A percentile compares a stretch with the other conserved stretches of the same genome.
Evolutionary conservation across 257 asterid genomes (phyloP).

Genomic region (Apocynum venetum): DNA sequence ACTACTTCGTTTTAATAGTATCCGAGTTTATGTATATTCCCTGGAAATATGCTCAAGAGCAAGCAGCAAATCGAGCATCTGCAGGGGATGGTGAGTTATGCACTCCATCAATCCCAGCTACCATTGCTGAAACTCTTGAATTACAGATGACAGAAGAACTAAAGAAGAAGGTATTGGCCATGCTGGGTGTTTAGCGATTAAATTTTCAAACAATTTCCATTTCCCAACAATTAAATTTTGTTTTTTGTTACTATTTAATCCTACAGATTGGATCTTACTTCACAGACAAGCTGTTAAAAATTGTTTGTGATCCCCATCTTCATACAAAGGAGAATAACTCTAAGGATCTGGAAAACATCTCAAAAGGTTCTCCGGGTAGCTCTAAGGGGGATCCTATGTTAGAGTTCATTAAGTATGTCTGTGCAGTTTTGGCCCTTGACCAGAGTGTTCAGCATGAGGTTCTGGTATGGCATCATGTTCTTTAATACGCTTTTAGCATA

Average conservation of each 20-base stretch:
- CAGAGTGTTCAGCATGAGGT: constrained; percentile 92
- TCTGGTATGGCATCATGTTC: constrained; percentile 53
- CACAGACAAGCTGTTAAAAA: constrained; percentile 78
- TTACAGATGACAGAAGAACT: constrained; percentile 63
- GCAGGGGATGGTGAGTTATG: constrained; percentile 50
- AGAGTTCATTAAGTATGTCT: constrained; percentile 86
- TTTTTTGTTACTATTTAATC: constrained; percentile 15
- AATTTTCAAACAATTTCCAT: neutral
- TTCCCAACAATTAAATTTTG: constrained; percentile 5
- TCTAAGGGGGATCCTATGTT: constrained; percentile 74
- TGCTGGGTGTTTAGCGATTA: neutral
- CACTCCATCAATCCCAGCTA: constrained; percentile 90
- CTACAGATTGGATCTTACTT: constrained; percentile 76
- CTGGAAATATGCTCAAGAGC: constrained; percentile 91
- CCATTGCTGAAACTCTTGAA: constrained; percentile 84
- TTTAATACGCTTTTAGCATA: neutral
- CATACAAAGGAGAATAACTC: constrained; percentile 46
- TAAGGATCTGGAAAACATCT: constrained; percentile 30
- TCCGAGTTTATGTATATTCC: constrained; percentile 85
- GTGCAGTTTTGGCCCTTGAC: constrained; percentile 93
- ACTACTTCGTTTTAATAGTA: constrained; percentile 77
- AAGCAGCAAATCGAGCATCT: constrained; percentile 56
- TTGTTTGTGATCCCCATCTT: constrained; percentile 74
- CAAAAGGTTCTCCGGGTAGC: constrained; percentile 33
- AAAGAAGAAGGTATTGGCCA: constrained; percentile 56